phyloP scores from a whole-genome alignment of 371 early-diverging fungal genomes.

The Phascolomyces articulosus region DNA sequence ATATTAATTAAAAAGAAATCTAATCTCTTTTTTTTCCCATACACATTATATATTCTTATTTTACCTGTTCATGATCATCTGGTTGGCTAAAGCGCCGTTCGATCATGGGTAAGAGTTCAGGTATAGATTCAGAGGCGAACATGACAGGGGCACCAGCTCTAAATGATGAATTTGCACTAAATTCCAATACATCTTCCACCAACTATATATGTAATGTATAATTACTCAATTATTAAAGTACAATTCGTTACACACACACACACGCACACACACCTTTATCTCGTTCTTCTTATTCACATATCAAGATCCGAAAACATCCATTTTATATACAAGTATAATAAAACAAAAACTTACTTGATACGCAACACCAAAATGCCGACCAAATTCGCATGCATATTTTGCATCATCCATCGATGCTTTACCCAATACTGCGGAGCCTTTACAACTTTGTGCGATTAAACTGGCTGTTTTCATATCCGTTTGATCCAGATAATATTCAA shows the following conservation, averaged over 20 bases:
- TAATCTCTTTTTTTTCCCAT: background rate
- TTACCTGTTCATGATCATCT: conserved; percentile 64
- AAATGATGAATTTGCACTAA: conserved; percentile 67
- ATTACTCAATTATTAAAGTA: too few species aligned
- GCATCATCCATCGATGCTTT: conserved; percentile 66
- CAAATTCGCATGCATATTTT: conserved; percentile 81
- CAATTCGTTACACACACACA: background rate
- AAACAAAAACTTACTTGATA: conserved; percentile 72
- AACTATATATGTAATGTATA: conserved; percentile 56
- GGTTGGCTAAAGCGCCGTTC: conserved; percentile 76
- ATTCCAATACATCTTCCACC: conserved; percentile 91
- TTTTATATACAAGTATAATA: background rate
- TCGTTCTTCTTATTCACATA: background rate
- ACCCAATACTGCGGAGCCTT: conserved; percentile 85
- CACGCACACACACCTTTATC: background rate
- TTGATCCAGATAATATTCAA: conserved; percentile 88
- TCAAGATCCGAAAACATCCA: conserved; percentile 2
- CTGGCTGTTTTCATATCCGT: conserved; percentile 93
- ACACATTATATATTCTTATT: too few species aligned
- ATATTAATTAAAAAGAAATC: too few species aligned
- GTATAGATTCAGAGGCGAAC: conserved; percentile 85
- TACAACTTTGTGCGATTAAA: conserved; percentile 92
- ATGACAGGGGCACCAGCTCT: conserved; percentile 77
- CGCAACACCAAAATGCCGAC: conserved; percentile 88
- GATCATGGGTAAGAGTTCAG: conserved; percentile 81